phyloP scores from a whole-genome alignment of 805 yeast species.

The Starmerella potacharoeniae region DNA sequence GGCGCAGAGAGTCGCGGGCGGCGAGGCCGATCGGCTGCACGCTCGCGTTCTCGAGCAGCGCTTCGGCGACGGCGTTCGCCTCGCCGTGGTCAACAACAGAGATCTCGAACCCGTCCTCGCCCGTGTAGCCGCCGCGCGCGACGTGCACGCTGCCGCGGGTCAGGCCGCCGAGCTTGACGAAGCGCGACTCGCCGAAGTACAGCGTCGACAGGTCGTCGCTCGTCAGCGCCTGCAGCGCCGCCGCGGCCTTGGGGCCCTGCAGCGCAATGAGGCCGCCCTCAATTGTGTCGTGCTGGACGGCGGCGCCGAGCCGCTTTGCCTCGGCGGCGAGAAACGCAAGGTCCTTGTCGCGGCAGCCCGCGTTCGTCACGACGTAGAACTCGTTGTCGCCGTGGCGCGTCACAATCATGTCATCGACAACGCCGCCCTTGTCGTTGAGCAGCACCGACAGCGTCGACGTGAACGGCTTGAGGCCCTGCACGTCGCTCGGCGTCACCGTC shows the following conservation, averaged over 20 bases:
- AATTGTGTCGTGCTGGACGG: constrained; percentile 34
- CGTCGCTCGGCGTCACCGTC: constrained; percentile 79
- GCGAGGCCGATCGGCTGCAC: constrained; percentile 90
- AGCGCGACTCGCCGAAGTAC: constrained; percentile 61
- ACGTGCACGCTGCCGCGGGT: constrained; percentile 43
- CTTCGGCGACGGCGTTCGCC: constrained; percentile 51
- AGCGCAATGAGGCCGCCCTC: constrained; percentile 75
- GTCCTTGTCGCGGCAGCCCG: constrained; percentile 85
- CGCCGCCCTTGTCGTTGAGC: constrained; percentile 63
- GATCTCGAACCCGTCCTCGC: constrained; percentile 96
- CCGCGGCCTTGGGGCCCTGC: constrained; percentile 84
- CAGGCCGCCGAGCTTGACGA: constrained; percentile 32
- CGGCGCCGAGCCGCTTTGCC: constrained; percentile 34
- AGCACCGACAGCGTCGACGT: constrained; percentile 68
- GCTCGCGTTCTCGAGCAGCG: constrained; percentile 39
- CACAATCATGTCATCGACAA: constrained; percentile 87
- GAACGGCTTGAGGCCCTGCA: constrained; percentile 43
- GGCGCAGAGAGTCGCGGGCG: constrained; percentile 90
- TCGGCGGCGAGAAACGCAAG: constrained; percentile 48
- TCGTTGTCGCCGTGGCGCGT: constrained; percentile 61
- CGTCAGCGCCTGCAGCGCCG: constrained; percentile 53
- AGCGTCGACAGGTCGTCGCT: constrained; percentile 46
- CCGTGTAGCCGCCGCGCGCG: constrained; percentile 96
- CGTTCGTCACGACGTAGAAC: constrained; percentile 87
- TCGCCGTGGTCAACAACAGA: constrained; percentile 47